These are phyloP conservation scores for Samsoniella hepiali DNA, from an alignment of 2,329 filamentous ascomycete species.

Conservation along the genomic window DNA sequence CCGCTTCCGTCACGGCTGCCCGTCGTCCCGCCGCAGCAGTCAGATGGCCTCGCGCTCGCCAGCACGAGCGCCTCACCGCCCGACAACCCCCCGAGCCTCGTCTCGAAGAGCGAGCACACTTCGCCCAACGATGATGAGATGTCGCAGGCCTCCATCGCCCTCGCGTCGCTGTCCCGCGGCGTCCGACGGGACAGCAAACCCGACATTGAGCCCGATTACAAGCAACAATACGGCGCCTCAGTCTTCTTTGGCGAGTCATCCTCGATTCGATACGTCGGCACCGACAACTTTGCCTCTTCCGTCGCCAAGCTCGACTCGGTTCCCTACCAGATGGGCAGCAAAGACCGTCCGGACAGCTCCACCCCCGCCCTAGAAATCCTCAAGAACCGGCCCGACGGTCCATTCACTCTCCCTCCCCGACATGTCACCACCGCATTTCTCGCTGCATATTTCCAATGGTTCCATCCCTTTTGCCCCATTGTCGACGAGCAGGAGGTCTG, in stretches of 20 bases:
- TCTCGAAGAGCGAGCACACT: conserved; percentile 13
- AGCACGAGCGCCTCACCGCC: conserved; percentile 1
- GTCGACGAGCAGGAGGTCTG: conserved; percentile 42
- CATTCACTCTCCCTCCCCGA: conserved; percentile 40
- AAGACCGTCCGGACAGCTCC: conserved; percentile 36
- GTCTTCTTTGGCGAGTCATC: conserved; percentile 46
- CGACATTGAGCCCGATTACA: background rate
- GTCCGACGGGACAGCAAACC: background rate
- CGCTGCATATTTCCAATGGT: conserved; percentile 48
- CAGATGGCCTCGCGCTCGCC: background rate
- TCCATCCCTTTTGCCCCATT: conserved; percentile 50
- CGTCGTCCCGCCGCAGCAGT: background rate
- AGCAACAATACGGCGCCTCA: conserved; percentile 22
- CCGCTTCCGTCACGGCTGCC: background rate
- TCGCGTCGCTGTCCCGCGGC: conserved; percentile 15
- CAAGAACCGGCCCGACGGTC: conserved; percentile 16
- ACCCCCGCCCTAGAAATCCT: conserved; percentile 23
- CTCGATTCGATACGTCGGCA: conserved; percentile 42
- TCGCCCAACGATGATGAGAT: conserved; percentile 16
- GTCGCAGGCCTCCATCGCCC: conserved; percentile 12
- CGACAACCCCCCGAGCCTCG: conserved; percentile 3
- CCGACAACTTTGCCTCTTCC: conserved; percentile 27
- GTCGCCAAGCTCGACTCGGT: conserved; percentile 29
- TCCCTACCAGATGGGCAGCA: conserved; percentile 31
- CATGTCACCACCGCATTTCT: conserved; percentile 37